A percentile compares a stretch with the other conserved stretches of the same genome.
Conservation (phyloP, 441 rosid genomes). For the Mallotus repandus region DNA sequence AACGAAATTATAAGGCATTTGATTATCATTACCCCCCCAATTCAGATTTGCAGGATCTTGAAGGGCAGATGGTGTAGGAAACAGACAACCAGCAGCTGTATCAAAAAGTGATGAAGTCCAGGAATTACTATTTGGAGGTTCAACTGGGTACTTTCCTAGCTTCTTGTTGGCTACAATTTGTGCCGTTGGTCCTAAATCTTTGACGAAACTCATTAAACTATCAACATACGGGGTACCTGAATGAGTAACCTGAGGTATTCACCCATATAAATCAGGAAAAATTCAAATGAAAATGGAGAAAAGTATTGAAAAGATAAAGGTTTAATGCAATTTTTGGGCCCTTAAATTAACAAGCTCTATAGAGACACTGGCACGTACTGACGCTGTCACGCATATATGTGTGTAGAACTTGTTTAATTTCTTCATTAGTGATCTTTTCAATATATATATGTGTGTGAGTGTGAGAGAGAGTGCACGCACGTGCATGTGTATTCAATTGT, state of each 20-base stretch:
- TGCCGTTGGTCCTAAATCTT: conserved; percentile 44
- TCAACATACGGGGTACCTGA: conserved; percentile 24
- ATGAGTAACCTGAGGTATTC: conserved; percentile 28
- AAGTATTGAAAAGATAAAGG: background rate
- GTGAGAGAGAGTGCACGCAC: too few species aligned
- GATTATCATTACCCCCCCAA: background rate
- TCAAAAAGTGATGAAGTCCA: conserved; percentile 8
- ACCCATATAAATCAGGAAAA: conserved; percentile 19
- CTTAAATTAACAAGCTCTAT: too few species aligned
- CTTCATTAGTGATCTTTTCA: too few species aligned
- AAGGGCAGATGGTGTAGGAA: conserved; percentile 3
- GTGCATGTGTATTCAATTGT: too few species aligned
- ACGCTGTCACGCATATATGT: too few species aligned
- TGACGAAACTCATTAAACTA: conserved; percentile 33
- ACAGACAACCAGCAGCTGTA: background rate
- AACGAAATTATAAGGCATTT: conserved; percentile 5
- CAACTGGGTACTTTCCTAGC: conserved; percentile 23
- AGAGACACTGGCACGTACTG: too few species aligned
- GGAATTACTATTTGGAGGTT: conserved; percentile 7
- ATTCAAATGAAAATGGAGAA: background rate
- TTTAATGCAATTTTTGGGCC: too few species aligned
- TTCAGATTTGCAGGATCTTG: conserved; percentile 11
- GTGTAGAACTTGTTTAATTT: too few species aligned
- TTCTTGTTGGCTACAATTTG: conserved; percentile 36
- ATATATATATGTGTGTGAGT: too few species aligned